Percentiles rank a stretch among this genome's conserved stretches.
Conservation (phyloP, 257 asterid species). For the Forsythia viridissima region DNA sequence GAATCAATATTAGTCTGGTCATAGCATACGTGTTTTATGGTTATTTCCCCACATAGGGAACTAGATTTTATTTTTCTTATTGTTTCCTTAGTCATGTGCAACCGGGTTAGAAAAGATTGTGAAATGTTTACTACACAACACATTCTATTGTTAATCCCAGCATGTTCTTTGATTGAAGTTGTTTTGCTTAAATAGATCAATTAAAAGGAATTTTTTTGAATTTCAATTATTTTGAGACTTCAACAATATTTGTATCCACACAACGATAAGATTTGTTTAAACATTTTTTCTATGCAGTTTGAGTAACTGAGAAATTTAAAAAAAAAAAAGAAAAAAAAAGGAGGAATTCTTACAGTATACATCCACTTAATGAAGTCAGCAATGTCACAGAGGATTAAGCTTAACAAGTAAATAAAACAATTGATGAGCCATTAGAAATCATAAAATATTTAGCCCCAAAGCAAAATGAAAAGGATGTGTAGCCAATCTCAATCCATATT, state of each 20-base stretch:
- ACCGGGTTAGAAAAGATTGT: conserved; percentile 22
- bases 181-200: conserved; percentile 24
- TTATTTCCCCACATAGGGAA: conserved; percentile 32
- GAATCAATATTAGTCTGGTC: conserved; percentile 32
- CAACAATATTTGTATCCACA: neutral
- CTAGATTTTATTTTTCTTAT: conserved; percentile 22
- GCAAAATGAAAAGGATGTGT: neutral
- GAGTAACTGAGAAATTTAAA: neutral
- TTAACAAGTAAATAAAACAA: neutral
- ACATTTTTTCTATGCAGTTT: neutral
- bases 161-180: conserved; percentile 21
- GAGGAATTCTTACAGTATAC: neutral
- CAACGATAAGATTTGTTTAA: neutral
- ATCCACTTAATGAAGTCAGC: neutral
- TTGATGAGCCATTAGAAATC: neutral
- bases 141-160: conserved; percentile 12
- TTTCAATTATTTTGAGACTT: neutral
- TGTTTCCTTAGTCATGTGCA: conserved; percentile 10
- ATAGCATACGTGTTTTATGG: conserved; percentile 20
- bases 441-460: neutral
- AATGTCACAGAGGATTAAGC: neutral
- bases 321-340: neutral
- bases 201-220: conserved; percentile 17
- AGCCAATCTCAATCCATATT: too few relatives aligned
- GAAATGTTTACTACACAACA: conserved; percentile 21